Base-by-base conservation (phyloP, 331 rosid species). In the Pyrus hybrid region DNA sequence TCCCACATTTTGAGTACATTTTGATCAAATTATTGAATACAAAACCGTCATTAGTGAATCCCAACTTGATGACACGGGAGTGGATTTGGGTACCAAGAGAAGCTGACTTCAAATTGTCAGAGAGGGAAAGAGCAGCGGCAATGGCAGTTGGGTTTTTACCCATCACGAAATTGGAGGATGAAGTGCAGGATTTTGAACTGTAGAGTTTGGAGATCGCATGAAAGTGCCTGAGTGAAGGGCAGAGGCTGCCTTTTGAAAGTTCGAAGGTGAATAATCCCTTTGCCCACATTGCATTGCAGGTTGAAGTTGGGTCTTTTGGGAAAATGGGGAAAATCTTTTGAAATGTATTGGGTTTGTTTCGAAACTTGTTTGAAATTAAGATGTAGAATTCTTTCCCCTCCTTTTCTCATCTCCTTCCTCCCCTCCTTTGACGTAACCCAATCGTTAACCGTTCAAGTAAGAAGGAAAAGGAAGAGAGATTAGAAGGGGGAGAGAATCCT, bases 11-110 rank as follows among this genome's bases (percentile, higher is more conserved):
- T 0, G 64, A 51, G 74, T 86, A 86, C 87, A 79, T 83, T 29
- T 84, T 88, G 1, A 84, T 70, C 74, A 88, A 77, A 81, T 88
- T 86, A 72, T 88, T 88, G 77, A 63, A 65, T 14, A 82, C 32
- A 73, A 84, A 88, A 74, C 76, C 53, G 23, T 82, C 85, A 32
- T 18, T 53, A 57, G 66, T 68, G 41, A 80, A 68, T 7, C 90
- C 90, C 79, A 79, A 43, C 70, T 84, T 86, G 66, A 81, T 43
- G n/a, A 88, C 28, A 64, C 53, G 67, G 20, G 83, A 81, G 67
- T 88, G 93, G 11, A 86, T 61, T 70, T 84, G 87, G 22, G 84
- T 47, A 70, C 87, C 90, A 21, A 82, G 74, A 72, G 69, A 3
- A 30, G 2, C 74, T 5, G 93, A 88, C 12, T 77, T 74, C 56